These are phyloP conservation scores for Camellia oleifera DNA, from an alignment of 179 eudicot species.

Conservation along the genomic window DNA sequence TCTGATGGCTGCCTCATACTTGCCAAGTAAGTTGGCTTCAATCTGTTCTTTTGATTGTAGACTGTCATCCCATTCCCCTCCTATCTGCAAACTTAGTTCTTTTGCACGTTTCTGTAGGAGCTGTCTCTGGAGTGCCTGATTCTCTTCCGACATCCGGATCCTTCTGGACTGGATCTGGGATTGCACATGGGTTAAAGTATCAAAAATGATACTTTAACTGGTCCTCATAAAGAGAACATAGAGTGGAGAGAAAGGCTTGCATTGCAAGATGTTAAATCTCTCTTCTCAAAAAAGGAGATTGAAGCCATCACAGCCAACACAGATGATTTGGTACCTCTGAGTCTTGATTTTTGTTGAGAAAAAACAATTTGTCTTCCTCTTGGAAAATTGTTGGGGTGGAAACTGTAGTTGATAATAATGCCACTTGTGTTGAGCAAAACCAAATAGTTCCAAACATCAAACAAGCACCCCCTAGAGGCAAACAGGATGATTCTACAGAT, in stretches of 20 bases:
- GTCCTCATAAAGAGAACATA: conserved; percentile 45
- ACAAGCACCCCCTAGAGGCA: conserved; percentile 40
- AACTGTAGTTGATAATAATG: conserved; percentile 25
- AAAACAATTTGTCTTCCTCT: conserved; percentile 67
- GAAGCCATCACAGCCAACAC: conserved; percentile 65
- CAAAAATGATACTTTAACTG: conserved; percentile 25
- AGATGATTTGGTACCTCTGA: conserved; percentile 78
- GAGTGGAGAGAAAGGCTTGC: conserved; percentile 82
- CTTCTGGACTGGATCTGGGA: conserved; percentile 75
- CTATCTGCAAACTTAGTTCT: conserved; percentile 50
- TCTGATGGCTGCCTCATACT: too few species aligned
- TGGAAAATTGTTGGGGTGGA: conserved; percentile 70
- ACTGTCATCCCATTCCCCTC: too few species aligned
- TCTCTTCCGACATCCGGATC: conserved; percentile 80
- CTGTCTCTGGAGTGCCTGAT: conserved; percentile 66
- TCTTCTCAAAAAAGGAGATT: conserved; percentile 80
- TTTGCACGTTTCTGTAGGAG: conserved; percentile 73
- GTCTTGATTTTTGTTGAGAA: conserved; percentile 63
- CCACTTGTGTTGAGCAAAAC: conserved; percentile 39
- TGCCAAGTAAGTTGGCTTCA: too few species aligned
- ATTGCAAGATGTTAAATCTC: conserved; percentile 66
- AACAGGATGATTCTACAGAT: conserved; percentile 47
- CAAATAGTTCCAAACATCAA: conserved; percentile 37
- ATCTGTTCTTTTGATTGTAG: too few species aligned
- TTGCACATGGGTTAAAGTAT: conserved; percentile 67